A percentile compares a stretch with the other conserved stretches of the same genome.
Conservation (phyloP, 2,329 filamentous ascomycete genomes). For the Harringtonia lauricola region DNA sequence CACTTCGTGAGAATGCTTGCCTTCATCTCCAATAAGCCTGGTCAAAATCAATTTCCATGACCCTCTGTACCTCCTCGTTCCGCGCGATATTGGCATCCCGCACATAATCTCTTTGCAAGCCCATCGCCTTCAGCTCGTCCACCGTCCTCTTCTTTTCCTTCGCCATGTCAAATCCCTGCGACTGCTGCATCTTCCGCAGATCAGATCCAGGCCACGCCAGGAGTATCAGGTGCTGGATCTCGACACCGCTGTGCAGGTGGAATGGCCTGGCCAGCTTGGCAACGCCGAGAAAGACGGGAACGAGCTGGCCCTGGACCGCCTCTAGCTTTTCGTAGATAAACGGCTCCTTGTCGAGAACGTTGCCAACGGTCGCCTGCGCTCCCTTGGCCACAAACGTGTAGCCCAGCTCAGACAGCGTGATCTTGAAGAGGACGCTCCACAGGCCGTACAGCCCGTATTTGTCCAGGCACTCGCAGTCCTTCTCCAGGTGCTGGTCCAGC, state of each 20-base stretch:
- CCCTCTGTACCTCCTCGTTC: background rate
- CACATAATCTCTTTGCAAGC: background rate
- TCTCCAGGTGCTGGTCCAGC: no score
- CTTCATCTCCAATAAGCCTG: background rate
- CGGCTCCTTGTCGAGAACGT: conserved; percentile 1
- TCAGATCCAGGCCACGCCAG: conserved; percentile 6
- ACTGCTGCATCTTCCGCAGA: no score
- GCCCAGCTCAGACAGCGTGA: conserved; percentile 5
- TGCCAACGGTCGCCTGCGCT: background rate
- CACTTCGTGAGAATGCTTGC: no score
- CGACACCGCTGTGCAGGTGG: background rate
- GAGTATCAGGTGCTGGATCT: conserved; percentile 8
- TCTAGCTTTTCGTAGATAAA: conserved; percentile 1
- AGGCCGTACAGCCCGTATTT: no score
- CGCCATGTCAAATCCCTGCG: background rate
- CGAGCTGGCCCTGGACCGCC: conserved; percentile 1
- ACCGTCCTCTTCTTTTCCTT: background rate
- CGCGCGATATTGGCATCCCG: background rate
- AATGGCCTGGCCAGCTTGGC: conserved; percentile 2
- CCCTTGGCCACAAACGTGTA: conserved; percentile 11
- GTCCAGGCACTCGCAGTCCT: no score
- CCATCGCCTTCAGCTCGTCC: background rate
- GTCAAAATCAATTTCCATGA: conserved; percentile 3
- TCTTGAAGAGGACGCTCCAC: conserved; percentile 9
- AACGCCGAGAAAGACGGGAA: conserved; percentile 9